Evolutionary conservation across 2,329 filamentous ascomycete genomes (phyloP), one percentile per base, ranked within the genome.

Genomic region (Graphium sp.): DNA sequence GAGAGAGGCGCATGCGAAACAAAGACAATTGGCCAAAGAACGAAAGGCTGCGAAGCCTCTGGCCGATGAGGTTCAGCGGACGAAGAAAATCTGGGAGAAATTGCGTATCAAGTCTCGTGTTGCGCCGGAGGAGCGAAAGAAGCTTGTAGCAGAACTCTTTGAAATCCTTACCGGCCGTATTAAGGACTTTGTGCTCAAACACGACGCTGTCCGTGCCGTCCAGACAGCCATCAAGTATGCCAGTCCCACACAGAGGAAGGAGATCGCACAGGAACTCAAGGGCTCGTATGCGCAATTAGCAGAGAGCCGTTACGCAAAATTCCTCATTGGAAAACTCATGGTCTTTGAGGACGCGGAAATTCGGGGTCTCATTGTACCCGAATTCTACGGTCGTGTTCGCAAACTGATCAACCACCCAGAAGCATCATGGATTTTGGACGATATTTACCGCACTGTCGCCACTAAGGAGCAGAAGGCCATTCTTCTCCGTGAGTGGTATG

Each of bases 141-240:
- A 77, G 48, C 67, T 98, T 22, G 79, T 95, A 26, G 69, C 75
- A 34, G 87, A 98, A 58, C 66, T 98, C 16, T 95, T 92, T 51
- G 65, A 67, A 32, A 92, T 98, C 45, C 80, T 94, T 43, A 89
- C 81, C 15, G 87, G 85, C 30, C 73, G 80, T 33, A 79, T 95
- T 43, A 83, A 82, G 53, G 89, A 95, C 36, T 93, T 95, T 40
- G 87, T 94, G 13, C 80, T 98, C 57, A 98, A 98, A 67, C 89
- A 98, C 52, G 89, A 98, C 49, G 82, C 84, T 20, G 87, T 93
- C n/a, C 72, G 89, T 40, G 84, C 93, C 23, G 79, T 98, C 16
- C 89, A 98, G 57, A 94, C 85, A 9, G 89, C 87, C 21, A 71
- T 98, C 55, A 98, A 98, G 54, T 98, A 98, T 54, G 79, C 83